Base-by-base conservation (phyloP, 2,329 filamentous ascomycete genomes). In the Aspergillus sp. region DNA sequence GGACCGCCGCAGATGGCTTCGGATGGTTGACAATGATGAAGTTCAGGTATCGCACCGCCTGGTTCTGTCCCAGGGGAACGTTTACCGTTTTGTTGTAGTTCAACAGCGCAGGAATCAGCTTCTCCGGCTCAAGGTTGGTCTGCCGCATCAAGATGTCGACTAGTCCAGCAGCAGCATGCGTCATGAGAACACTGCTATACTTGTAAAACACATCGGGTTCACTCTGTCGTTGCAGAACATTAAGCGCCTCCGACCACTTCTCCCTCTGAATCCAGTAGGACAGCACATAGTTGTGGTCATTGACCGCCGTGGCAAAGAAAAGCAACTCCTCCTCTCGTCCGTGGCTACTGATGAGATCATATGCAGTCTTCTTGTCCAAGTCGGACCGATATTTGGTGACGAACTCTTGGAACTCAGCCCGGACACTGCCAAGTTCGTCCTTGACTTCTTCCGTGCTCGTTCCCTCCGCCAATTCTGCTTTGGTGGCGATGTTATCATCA, bases 231-330 rank as follows among this genome's bases (percentile, higher is more conserved):
- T 97, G 96, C 55, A 99, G 82, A 43, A 98, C 92, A 58, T 87
- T 86, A 66, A 99, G 81, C 2, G 92, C 92, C 69, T 97, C 92
- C 4, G 81, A 79, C 95, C 95, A 99, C 68, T 91, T 87, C 78
- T 98, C 95, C 61, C 94, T 86, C 76, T 98, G 95, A 17, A 98
- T 90, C 95, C 95, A 99, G 77, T 99, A 99, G 9, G 91, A 91
- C 13, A 99, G 81, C 21, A 98, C 92, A 72, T 96, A 99, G 74
- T 96, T 91, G 79, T 95, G 92, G 75, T 99, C 95, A 69, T 94
- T 90, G 50, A 96, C 84, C 6, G 90, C 87, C 60, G 90, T 95
- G 19, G 95, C 95, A 78, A 93, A 99, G 78, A 89, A 95, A 0
- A 99, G 82, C 2, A 99, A 82, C 74, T 99, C 95, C 67, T 94